Evolutionary conservation across 495 filamentous ascomycete genomes (phyloP).

Genomic region (Tuber microsphaerosporum): DNA sequence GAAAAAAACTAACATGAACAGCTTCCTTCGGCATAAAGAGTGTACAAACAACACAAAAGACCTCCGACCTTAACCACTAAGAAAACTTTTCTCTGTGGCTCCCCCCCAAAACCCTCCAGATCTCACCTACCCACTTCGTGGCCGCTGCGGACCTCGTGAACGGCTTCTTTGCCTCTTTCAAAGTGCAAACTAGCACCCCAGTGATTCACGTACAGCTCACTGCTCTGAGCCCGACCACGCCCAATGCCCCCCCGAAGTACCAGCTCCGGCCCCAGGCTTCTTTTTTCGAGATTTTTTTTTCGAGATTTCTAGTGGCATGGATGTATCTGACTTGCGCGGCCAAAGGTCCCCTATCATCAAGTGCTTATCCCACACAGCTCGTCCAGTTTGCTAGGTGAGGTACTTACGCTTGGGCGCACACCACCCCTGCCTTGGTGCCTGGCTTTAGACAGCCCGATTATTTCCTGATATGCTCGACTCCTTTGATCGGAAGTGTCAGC

Average conservation of each 20-base stretch:
- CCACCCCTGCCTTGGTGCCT: neutral
- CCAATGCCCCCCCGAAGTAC: neutral
- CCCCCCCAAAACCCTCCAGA: neutral
- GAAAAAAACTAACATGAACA: neutral
- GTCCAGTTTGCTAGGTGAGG: neutral
- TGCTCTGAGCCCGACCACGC: too few relatives aligned
- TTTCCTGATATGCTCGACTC: too few relatives aligned
- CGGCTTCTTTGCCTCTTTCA: too few relatives aligned
- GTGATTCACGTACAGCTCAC: too few relatives aligned
- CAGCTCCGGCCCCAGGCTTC: neutral
- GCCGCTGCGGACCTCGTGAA: neutral
- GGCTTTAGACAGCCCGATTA: neutral
- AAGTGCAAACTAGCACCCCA: too few relatives aligned
- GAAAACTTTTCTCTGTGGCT: neutral
- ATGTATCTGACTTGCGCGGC: neutral
- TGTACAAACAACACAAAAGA: neutral
- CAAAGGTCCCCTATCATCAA: neutral
- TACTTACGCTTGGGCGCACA: neutral
- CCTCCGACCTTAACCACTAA: neutral
- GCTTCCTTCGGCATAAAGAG: neutral
- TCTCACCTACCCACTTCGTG: neutral
- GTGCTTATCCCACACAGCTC: neutral
- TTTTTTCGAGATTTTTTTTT: too few relatives aligned
- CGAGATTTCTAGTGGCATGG: too few relatives aligned
- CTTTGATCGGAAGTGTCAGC: too few relatives aligned